Percentiles rank a stretch among this genome's conserved stretches.
These are phyloP conservation scores for Paracoccidioides brasiliensis DNA, from an alignment of 2,329 filamentous ascomycete species.

Conservation along the genomic window DNA sequence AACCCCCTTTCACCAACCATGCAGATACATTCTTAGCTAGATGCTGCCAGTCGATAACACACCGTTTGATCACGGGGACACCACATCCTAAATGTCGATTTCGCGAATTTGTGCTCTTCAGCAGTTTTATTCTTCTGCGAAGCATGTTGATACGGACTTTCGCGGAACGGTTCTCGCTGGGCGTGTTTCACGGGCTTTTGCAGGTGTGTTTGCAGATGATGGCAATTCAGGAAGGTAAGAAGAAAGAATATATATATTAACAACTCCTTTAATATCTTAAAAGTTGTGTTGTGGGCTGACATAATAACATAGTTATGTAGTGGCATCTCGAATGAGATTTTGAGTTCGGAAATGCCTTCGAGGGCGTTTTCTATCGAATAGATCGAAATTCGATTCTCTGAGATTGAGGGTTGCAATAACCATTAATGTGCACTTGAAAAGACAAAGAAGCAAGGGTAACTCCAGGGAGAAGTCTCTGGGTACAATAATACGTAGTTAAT, in stretches of 20 bases:
- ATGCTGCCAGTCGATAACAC: not conserved
- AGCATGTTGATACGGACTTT: not conserved
- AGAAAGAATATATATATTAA: not conserved
- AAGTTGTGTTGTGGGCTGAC: not conserved
- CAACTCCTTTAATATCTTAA: not conserved
- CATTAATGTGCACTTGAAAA: not conserved
- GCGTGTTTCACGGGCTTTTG: not conserved
- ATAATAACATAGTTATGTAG: not conserved
- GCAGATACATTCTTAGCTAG: not conserved
- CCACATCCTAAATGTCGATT: not conserved
- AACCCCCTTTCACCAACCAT: not conserved
- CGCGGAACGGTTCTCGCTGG: not conserved
- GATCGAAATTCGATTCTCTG: not conserved
- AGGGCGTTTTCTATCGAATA: not conserved
- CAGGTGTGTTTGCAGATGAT: not conserved
- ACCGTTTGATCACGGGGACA: not conserved
- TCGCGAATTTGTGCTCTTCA: not conserved
- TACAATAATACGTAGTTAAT: not conserved
- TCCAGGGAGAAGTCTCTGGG: not conserved
- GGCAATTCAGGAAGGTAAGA: not conserved
- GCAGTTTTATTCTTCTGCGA: not conserved
- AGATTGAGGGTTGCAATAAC: not conserved
- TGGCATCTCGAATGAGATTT: not conserved
- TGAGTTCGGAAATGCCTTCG: not conserved
- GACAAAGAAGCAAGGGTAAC: too few relatives aligned